Base-by-base conservation (phyloP, 768 basidiomycete species). In the Panellus pusillus region DNA sequence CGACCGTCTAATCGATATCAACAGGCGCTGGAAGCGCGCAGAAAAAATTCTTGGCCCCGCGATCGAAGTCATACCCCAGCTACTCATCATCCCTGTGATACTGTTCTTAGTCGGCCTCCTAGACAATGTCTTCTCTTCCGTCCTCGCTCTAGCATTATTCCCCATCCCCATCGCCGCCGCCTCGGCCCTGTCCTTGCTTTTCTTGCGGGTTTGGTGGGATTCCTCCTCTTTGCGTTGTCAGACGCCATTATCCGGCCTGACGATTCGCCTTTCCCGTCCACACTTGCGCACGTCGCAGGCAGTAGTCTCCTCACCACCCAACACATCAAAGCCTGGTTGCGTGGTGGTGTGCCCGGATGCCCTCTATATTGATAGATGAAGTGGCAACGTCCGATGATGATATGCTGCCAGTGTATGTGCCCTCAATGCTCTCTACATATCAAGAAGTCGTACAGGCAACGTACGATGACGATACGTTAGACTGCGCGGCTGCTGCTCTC, bases 81-180 rank as follows among this genome's bases (percentile, higher is more conserved):
- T 56, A 8, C 54, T 63, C 20, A 50, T 63, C 14, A 13, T 63
- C 4, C 62, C 62, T 4, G 62, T 63, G 0, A 38, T 59, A 4
- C 51, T 63, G 4, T 63, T 63, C 40, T 38, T 63, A 13, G 44
- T 50, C 7, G 62, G 62, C 4, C 57, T 61, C 11, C 51, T 63
- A 4, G 62, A 63, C 57, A 54, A 35, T 14, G 38, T 63, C 1
- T 58, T 58, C 37, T 58, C 57, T 0, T 44, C 38, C 20, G 50
- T 60, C 19, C 44, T 61, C 6, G 36, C 43, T 8, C 47, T 60
- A 13, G 12, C 40, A 11, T 43, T 54, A 0, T 13, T 40, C 6
- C 44, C 50, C 0, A 47, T 37, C 14, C 35, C 55, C 1, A 56
- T 61, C 20, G 29, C 58, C 0, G 42, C 48, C n/a, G 48, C 60